Conservation (phyloP, 2,329 filamentous ascomycete species). For the Verticillium nubilum region DNA sequence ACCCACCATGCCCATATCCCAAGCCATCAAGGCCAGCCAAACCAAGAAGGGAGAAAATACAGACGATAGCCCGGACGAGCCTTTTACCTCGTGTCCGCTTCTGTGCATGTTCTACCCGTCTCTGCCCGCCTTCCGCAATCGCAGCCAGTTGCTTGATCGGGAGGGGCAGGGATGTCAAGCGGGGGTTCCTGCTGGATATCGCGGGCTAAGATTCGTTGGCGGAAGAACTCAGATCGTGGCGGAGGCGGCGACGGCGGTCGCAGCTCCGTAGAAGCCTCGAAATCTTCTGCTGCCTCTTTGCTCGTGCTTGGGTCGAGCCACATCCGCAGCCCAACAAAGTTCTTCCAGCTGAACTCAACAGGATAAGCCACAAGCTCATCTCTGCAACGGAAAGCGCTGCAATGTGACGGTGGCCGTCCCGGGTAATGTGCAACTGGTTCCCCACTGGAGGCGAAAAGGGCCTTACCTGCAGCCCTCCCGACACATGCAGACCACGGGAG, state of each 20-base stretch:
- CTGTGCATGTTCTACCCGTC: background rate
- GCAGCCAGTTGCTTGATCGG: background rate
- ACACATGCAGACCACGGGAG: background rate
- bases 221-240: background rate
- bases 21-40: no score
- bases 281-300: background rate
- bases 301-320: background rate
- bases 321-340: background rate
- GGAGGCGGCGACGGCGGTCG: background rate
- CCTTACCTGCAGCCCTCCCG: background rate
- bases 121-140: background rate
- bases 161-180: background rate
- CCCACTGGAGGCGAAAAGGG: background rate
- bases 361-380: background rate
- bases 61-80: background rate
- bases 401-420: background rate
- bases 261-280: background rate
- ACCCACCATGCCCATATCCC: background rate
- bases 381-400: background rate
- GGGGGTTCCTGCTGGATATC: background rate
- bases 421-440: background rate
- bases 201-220: background rate
- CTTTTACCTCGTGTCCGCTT: background rate
- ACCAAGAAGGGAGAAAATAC: background rate
- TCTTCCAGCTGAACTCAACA: background rate